Percentiles rank a stretch among this genome's conserved stretches.
Evolutionary conservation across 495 filamentous ascomycete species (phyloP).

Genomic region (Daldinia bambusicola): DNA sequence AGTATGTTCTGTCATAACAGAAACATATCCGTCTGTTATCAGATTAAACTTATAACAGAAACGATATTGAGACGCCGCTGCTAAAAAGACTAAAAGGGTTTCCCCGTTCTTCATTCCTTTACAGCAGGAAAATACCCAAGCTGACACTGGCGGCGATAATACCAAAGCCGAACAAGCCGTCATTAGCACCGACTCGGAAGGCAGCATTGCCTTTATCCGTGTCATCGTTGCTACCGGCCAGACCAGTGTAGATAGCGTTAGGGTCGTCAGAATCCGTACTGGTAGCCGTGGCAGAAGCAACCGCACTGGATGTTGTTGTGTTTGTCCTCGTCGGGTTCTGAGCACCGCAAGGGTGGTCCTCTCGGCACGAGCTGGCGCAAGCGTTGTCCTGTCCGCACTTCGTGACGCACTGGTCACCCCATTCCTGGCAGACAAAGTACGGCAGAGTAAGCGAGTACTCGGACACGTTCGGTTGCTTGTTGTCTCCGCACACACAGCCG

Average conservation of each 20-base stretch:
- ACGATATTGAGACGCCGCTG: not conserved
- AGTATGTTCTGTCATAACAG: not conserved
- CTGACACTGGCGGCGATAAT: slow-evolving; percentile 43
- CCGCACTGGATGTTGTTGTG: slow-evolving; percentile 61
- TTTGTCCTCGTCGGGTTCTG: slow-evolving; percentile 73
- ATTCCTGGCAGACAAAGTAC: slow-evolving; percentile 81
- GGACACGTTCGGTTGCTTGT: slow-evolving; percentile 75
- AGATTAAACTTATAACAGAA: not conserved
- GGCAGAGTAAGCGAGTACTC: slow-evolving; percentile 89
- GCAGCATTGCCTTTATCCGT: slow-evolving; percentile 35
- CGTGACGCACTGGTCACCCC: slow-evolving; percentile 74
- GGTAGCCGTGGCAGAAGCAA: slow-evolving; percentile 53
- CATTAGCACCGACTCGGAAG: slow-evolving; percentile 34
- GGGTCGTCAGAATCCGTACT: slow-evolving; percentile 50
- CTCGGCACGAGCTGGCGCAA: slow-evolving; percentile 73
- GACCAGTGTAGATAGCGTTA: slow-evolving; percentile 59
- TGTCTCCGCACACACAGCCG: slow-evolving; percentile 80
- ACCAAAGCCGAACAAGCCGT: slow-evolving; percentile 41
- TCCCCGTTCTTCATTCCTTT: slow-evolving; percentile 15
- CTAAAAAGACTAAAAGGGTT: not conserved
- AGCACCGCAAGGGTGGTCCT: slow-evolving; percentile 83
- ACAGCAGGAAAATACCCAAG: slow-evolving; percentile 45
- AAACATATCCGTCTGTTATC: not conserved
- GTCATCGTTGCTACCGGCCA: slow-evolving; percentile 53
- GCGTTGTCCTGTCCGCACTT: slow-evolving; percentile 66